A percentile compares a stretch with the other conserved stretches of the same genome.
Evolutionary conservation across 2,329 filamentous ascomycete genomes (phyloP).

Genomic region (Geosmithia morbida): DNA sequence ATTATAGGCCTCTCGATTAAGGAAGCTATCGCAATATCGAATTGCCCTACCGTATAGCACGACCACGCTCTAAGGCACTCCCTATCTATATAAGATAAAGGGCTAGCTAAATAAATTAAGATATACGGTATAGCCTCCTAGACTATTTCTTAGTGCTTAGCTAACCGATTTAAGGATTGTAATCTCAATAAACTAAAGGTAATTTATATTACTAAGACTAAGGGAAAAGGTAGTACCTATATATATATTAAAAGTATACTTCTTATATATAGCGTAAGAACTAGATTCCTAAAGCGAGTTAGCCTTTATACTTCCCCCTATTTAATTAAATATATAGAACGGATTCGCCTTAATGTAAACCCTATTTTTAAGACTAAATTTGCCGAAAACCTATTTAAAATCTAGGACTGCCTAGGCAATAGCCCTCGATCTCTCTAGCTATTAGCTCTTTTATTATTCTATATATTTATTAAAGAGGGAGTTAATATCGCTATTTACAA

Average conservation of each 20-base stretch:
- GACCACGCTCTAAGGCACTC: neutral
- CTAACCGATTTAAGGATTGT: neutral
- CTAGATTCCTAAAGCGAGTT: slow-evolving; percentile 13
- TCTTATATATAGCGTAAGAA: slow-evolving; percentile 8
- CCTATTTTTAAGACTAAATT: slow-evolving; percentile 22
- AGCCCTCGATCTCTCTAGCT: slow-evolving; percentile 12
- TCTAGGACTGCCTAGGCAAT: slow-evolving; percentile 20
- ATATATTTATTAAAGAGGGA: slow-evolving; percentile 27
- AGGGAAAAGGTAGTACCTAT: slow-evolving; percentile 39
- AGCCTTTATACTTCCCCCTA: slow-evolving; percentile 36
- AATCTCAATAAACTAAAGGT: slow-evolving; percentile 17
- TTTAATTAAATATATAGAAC: slow-evolving; percentile 24
- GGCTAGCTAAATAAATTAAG: neutral
- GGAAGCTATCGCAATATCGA: too few relatives aligned
- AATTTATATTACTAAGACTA: slow-evolving; percentile 36
- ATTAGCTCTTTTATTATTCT: slow-evolving; percentile 25
- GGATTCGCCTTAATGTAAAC: slow-evolving; percentile 23
- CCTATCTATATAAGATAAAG: neutral
- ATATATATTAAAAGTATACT: slow-evolving; percentile 30
- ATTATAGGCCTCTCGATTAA: too few relatives aligned
- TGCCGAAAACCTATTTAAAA: slow-evolving; percentile 27
- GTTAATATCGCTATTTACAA: slow-evolving; percentile 30
- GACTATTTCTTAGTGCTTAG: too few relatives aligned
- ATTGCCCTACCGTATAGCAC: neutral
- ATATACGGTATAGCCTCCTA: neutral